These are phyloP conservation scores for Trypanosoma lewisi DNA, from an alignment of 208 protist species.

Conservation along the genomic window DNA sequence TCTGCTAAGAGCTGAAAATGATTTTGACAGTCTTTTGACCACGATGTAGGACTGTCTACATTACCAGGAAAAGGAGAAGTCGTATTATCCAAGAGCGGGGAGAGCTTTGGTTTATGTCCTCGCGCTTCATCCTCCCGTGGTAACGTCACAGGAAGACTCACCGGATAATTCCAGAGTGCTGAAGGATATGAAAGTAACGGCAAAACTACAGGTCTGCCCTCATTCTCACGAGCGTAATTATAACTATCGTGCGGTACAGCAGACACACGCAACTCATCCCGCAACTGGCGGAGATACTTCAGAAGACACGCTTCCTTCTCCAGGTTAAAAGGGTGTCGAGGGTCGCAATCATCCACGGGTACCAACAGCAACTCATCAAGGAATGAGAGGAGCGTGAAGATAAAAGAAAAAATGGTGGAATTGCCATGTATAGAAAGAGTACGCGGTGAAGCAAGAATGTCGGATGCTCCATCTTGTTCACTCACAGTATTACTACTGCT, in stretches of 20 bases:
- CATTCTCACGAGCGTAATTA: not conserved
- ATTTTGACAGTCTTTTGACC: not conserved
- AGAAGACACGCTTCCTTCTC: constrained; percentile 45
- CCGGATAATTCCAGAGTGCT: not conserved
- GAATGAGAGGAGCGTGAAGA: constrained; percentile 66
- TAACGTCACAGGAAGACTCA: not conserved
- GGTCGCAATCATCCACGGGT: constrained; percentile 73
- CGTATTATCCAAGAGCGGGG: not conserved
- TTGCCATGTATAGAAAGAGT: constrained; percentile 56
- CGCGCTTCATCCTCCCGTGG: constrained; percentile 4
- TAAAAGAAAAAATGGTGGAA: constrained; percentile 56
- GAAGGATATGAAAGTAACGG: not conserved
- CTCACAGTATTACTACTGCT: not conserved
- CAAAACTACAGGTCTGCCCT: not conserved
- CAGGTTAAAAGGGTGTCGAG: constrained; percentile 64
- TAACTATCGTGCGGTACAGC: constrained; percentile 7
- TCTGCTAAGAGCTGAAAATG: constrained; percentile 21
- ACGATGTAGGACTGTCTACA: not conserved
- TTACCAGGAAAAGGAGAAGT: constrained; percentile 1
- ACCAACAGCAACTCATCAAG: constrained; percentile 71
- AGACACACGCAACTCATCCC: constrained; percentile 36
- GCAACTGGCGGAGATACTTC: constrained; percentile 37
- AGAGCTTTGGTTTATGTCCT: not conserved
- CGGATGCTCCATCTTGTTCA: not conserved
- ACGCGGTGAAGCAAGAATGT: constrained; percentile 16